Conservation (phyloP, 495 filamentous ascomycete species). For the Penicillium longicatenatum region DNA sequence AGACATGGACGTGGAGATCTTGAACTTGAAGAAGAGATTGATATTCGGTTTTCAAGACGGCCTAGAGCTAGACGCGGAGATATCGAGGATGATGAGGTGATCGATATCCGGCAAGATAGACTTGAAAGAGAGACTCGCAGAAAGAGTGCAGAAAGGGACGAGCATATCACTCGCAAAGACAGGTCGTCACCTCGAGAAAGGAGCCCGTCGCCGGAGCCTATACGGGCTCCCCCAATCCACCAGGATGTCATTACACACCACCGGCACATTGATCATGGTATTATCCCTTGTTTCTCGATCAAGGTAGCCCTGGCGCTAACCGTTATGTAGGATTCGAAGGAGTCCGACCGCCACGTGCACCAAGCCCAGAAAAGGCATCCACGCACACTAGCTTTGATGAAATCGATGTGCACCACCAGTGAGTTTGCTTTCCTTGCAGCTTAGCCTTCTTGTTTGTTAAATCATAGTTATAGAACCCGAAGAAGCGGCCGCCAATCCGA, state of each 20-base stretch:
- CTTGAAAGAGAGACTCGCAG: slow-evolving; percentile 8
- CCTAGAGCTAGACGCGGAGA: slow-evolving; percentile 5
- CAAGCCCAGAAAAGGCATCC: slow-evolving; percentile 36
- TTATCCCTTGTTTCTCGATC: not conserved
- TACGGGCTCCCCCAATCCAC: slow-evolving; percentile 70
- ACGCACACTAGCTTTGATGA: slow-evolving; percentile 42
- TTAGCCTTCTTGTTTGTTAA: not conserved
- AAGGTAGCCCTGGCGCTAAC: slow-evolving; percentile 9
- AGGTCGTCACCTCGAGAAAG: slow-evolving; percentile 6
- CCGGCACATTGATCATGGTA: slow-evolving; percentile 83
- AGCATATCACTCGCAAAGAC: slow-evolving; percentile 26
- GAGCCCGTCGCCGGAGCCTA: slow-evolving; percentile 47
- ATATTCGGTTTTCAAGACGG: slow-evolving; percentile 8
- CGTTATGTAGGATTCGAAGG: slow-evolving; percentile 24
- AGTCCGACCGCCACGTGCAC: slow-evolving; percentile 36
- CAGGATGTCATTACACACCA: slow-evolving; percentile 86
- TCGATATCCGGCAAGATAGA: slow-evolving; percentile 13
- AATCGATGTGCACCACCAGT: slow-evolving; percentile 53
- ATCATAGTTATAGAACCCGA: slow-evolving; percentile 3
- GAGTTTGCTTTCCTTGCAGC: not conserved
- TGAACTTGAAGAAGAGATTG: slow-evolving; percentile 17
- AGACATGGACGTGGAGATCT: slow-evolving; percentile 2
- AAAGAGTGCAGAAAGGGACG: slow-evolving; percentile 30
- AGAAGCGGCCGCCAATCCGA: slow-evolving; percentile 17
- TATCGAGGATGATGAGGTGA: slow-evolving; percentile 15